Base-by-base conservation (phyloP, 192 early-diverging fungal genomes). In the Pilaira anomala region DNA sequence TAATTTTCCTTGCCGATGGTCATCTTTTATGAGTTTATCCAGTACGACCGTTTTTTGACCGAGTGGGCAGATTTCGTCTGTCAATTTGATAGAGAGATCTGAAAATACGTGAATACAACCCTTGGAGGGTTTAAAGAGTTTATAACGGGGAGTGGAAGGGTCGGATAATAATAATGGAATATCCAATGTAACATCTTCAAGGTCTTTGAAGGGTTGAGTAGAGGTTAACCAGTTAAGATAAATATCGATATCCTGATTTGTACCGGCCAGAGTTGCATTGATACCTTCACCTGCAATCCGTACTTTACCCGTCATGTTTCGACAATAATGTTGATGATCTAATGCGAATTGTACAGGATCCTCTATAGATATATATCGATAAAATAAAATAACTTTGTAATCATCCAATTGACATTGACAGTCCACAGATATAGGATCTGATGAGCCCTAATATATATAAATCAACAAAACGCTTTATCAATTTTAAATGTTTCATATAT, bases 21-120 rank as follows among this genome's bases (percentile, higher is more conserved):
- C 48, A 14, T 48, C 56, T 16, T 69, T 71, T 7, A 9, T 36
- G 6, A 62, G 28, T 21, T 61, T 25, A 9, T 59, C 60, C 21
- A 73, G 36, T 21, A 66, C 56, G 2, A 88, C 57, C 16, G 62
- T 72, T 0, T 68, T 67, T 0, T 77, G 69, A 16, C 81, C 80
- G 8, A 88, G 64, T 7, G 87, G 87, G 70, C 87, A 88, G 5
- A 88, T 84, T 63, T 88, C 87, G 14, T 80, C 75, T 2, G 87
- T 85, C 0, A 79, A 50, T 51, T 85, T 85, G 63, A 88, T 77
- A 2, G 79, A 82, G 2, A 85, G 53, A 16, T 62, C 74, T 11
- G 74, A 72, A 81, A 88, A 88, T 8, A 84, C 82, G 67, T 89
- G 87, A 3, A 45, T 48, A 45, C 87, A 89, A 5, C 87, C 87